phyloP scores from a whole-genome alignment of 2,329 filamentous ascomycete genomes.

The Colletotrichum lindemuthianum region DNA sequence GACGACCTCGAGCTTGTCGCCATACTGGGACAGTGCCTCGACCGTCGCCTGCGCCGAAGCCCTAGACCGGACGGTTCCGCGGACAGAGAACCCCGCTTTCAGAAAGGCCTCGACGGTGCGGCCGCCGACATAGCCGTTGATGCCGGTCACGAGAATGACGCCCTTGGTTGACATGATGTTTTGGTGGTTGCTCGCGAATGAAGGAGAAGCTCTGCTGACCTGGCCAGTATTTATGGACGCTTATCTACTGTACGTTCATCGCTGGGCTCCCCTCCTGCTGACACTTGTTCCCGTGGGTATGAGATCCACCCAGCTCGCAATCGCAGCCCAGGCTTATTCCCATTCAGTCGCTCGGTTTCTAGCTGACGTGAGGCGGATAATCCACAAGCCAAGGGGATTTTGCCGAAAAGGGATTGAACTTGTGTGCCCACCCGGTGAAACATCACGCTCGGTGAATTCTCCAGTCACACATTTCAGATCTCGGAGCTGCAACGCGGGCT shows the following conservation, averaged over 20 bases:
- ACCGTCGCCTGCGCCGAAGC: slow-evolving; percentile 47
- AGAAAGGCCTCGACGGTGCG: slow-evolving; percentile 43
- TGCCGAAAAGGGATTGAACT: too few relatives aligned
- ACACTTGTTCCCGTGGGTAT: background rate
- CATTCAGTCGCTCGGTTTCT: too few relatives aligned
- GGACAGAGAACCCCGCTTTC: slow-evolving; percentile 44
- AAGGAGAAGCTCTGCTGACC: too few relatives aligned
- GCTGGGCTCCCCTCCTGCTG: too few relatives aligned
- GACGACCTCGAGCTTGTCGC: slow-evolving; percentile 39
- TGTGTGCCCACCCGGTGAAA: too few relatives aligned
- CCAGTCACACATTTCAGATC: too few relatives aligned
- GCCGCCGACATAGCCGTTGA: slow-evolving; percentile 48
- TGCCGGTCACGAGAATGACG: slow-evolving; percentile 44
- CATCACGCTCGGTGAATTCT: too few relatives aligned
- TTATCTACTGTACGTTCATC: too few relatives aligned
- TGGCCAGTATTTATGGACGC: too few relatives aligned
- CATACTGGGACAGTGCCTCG: slow-evolving; percentile 43
- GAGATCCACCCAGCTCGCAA: too few relatives aligned
- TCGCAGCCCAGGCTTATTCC: too few relatives aligned
- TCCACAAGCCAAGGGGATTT: background rate
- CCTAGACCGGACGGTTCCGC: slow-evolving; percentile 44
- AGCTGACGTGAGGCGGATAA: background rate
- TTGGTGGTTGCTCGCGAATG: background rate
- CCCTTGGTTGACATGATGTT: background rate
- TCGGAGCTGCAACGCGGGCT: too few relatives aligned